These are phyloP conservation scores for Calonectria pseudoreteaudii DNA, from an alignment of 2,329 filamentous ascomycete species.

Conservation along the genomic window DNA sequence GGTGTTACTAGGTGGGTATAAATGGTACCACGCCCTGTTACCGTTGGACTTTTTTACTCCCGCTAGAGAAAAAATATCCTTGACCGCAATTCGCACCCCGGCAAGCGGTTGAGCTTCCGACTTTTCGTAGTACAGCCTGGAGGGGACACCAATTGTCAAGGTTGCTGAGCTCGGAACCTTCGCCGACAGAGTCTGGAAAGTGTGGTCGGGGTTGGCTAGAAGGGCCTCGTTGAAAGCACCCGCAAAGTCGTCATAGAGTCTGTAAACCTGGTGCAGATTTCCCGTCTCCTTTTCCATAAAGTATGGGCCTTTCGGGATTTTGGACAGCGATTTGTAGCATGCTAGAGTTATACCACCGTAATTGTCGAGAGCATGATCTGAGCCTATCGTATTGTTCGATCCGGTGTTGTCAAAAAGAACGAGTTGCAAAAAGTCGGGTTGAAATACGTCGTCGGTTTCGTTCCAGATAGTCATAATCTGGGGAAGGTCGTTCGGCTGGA, in stretches of 20 bases:
- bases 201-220: neutral
- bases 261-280: neutral
- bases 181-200: neutral
- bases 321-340: neutral
- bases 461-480: neutral
- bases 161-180: neutral
- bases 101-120: neutral
- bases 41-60: conserved; percentile 15
- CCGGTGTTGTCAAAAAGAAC: neutral
- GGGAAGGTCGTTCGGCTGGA: neutral
- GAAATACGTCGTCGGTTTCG: neutral
- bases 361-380: neutral
- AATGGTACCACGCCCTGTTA: neutral
- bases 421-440: neutral
- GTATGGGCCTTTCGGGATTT: neutral
- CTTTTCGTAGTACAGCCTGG: neutral
- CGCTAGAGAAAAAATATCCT: conserved; percentile 16
- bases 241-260: conserved; percentile 1
- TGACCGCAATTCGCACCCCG: conserved; percentile 7
- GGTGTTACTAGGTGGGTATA: neutral
- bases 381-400: neutral
- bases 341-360: neutral
- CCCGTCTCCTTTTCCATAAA: neutral
- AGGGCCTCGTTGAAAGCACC: neutral
- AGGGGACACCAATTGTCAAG: neutral